Conservation (phyloP, 2,329 filamentous ascomycete species). For the Akanthomyces uredinophilus region DNA sequence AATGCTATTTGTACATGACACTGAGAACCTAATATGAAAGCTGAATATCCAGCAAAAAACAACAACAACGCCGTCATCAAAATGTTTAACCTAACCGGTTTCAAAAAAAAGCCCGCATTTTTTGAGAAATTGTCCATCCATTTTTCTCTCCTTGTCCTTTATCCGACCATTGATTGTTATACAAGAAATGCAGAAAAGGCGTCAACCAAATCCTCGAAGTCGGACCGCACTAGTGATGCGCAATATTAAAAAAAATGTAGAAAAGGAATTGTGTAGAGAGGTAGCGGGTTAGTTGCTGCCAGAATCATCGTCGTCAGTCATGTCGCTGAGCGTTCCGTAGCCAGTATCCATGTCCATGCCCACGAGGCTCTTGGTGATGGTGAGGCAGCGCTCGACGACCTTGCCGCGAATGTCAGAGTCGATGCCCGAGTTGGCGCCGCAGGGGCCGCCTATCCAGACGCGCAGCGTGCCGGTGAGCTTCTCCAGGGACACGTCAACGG, state of each 20-base stretch:
- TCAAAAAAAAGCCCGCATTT: not conserved
- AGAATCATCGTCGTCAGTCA: constrained; percentile 28
- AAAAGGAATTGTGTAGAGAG: not conserved
- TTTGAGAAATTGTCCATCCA: not conserved
- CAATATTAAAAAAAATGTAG: not conserved
- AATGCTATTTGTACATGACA: constrained; percentile 12
- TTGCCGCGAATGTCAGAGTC: constrained; percentile 44
- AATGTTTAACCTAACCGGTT: too few species aligned
- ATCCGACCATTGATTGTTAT: not conserved
- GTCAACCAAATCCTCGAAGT: not conserved
- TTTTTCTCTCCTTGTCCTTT: not conserved
- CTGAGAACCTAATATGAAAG: not conserved
- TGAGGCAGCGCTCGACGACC: constrained; percentile 52
- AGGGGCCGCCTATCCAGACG: constrained; percentile 54
- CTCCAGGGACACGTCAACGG: constrained; percentile 48
- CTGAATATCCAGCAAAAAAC: not conserved
- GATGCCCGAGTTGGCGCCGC: constrained; percentile 49
- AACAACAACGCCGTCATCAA: constrained; percentile 9
- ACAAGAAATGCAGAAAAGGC: not conserved
- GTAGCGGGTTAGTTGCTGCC: not conserved
- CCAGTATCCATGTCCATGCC: constrained; percentile 58
- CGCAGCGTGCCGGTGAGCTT: constrained; percentile 52
- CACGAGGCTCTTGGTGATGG: constrained; percentile 50
- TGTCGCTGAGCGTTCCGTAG: constrained; percentile 54
- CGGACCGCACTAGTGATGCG: not conserved